Evolutionary conservation across 2,329 filamentous ascomycete species (phyloP), one percentile per base, ranked within the genome.

Genomic region (Furcasterigmium sp.): DNA sequence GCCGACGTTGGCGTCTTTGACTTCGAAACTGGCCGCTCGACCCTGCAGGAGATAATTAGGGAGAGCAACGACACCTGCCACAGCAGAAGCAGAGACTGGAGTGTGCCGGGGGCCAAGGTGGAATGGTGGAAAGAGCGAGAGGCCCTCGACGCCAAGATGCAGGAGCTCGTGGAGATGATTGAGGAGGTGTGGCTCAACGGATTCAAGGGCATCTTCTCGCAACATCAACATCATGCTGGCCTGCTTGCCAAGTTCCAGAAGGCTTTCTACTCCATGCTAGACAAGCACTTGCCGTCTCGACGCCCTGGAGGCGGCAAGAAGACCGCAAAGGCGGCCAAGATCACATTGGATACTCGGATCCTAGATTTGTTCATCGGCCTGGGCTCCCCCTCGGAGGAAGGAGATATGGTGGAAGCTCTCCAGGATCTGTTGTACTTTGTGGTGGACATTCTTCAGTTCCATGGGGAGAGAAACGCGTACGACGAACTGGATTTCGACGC

Each of bases 401-500:
- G 70, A 45, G 89, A 95, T 49, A 76, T 94, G 18, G 91, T 97
- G 50, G 91, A 97, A 56, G 81, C 85, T 1, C 69, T 98, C n/a
- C 89, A 85, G 52, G 93, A 98, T 59, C 70, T 98, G 21, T 76
- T 98, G 4, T 97, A 96, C 65, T 97, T 97, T 59, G 87, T 97
- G 1, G 84, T 98, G 6, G 93, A 98, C 56, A 91, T 97, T 41
- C 73, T 98, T 3, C 93, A 97, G 60, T 97, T 98, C 63, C 88
- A 95, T 53, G 93, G 93, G 14, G 94, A 98, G 65, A 80, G 83
- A 38, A 98, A 97, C 58, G 93, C 94, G 0, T 96, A 96, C 63
- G 93, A 98, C 54, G 93, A 98, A 66, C 87, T 98, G 49, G 91
- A 97, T 62, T 95, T 97, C 58, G 93, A 98, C 51, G 69, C 76